These are phyloP conservation scores for Berkeleyomyces basicola DNA, from an alignment of 2,329 filamentous ascomycete species.

Conservation along the genomic window DNA sequence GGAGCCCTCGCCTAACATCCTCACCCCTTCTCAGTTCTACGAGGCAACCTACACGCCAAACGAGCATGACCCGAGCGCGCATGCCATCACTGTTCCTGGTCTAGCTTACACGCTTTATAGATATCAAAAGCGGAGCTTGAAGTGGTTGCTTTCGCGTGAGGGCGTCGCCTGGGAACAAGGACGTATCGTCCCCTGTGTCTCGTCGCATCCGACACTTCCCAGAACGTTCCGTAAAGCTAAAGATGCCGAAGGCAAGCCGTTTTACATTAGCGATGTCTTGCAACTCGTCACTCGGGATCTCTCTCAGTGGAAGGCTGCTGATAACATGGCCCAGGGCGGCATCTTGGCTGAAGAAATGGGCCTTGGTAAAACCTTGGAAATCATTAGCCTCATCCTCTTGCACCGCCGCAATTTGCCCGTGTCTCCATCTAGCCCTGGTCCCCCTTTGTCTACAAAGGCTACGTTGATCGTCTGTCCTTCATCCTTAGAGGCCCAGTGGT, in stretches of 20 bases:
- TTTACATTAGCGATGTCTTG: conserved; percentile 46
- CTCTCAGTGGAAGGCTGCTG: conserved; percentile 27
- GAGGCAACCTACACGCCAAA: conserved; percentile 38
- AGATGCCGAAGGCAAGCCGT: conserved; percentile 23
- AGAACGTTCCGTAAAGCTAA: conserved; percentile 20
- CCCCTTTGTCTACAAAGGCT: conserved; percentile 33
- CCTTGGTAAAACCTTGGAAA: conserved; percentile 63
- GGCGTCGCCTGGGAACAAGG: conserved; percentile 32
- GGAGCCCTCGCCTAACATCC: conserved; percentile 13
- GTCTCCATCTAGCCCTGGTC: conserved; percentile 23
- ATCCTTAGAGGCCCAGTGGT: conserved; percentile 43
- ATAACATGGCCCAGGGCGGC: conserved; percentile 34
- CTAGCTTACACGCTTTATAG: conserved; percentile 43
- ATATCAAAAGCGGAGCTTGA: conserved; percentile 53
- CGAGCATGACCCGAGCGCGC: conserved; percentile 19
- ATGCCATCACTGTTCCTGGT: conserved; percentile 26
- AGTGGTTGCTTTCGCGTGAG: conserved; percentile 55
- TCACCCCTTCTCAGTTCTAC: conserved; percentile 45
- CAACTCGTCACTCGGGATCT: conserved; percentile 39
- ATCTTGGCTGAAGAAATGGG: conserved; percentile 74
- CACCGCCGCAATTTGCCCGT: conserved; percentile 24
- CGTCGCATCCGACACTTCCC: background rate
- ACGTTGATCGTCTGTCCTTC: conserved; percentile 46
- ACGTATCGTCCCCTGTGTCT: conserved; percentile 9
- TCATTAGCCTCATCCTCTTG: conserved; percentile 51